Base-by-base conservation (phyloP, 768 basidiomycete species). In the Naganishia kalamii region DNA sequence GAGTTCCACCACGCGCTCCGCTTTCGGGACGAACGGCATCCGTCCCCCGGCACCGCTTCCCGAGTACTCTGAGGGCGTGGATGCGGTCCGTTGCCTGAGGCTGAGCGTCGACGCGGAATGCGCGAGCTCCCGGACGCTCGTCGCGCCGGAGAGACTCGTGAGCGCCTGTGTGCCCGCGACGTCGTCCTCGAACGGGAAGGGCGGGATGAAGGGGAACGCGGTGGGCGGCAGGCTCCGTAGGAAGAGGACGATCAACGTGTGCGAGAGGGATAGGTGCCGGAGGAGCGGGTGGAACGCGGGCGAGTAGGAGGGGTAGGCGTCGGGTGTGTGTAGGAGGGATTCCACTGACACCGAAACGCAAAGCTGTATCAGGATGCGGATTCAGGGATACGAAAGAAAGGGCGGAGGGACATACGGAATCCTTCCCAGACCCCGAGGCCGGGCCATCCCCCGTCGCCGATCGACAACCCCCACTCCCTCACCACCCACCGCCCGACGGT, bases 401-500 rank as follows among this genome's bases (percentile, higher is more conserved):
- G 19, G 47, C 32, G 15, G 33, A 11, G 17, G 0, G 19, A 75
- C 76, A 72, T 66, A 77, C 76, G 59, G 47, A 74, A 75, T 4
- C 76, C 76, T 60, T 77, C 76, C 76, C 76, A 77, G 3, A 77
- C 76, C 0, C 72, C 72, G 48, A 77, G 48, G 47, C 75, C 75
- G 10, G 76, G 76, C 76, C 76, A 77, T 30, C 51, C 69, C 19
- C 70, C 71, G 33, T 65, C 59, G 3, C 70, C 71, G 10, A 74
- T 44, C 40, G 57, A 59, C 17, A 77, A 52, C 4, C 70, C 71
- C 76, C 76, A 77, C 44, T 74, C 73, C 40, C 57, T 35, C 43
- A 72, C 44, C 0, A 77, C 72, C 76, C 76, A 77, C 32, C 71
- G 43, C 0, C 76, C 76, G 1, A 77, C 71, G 17, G 69, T 52